Evolutionary conservation across 2,329 filamentous ascomycete genomes (phyloP), one percentile per base, ranked within the genome.

Genomic region (Davidsoniella australis): DNA sequence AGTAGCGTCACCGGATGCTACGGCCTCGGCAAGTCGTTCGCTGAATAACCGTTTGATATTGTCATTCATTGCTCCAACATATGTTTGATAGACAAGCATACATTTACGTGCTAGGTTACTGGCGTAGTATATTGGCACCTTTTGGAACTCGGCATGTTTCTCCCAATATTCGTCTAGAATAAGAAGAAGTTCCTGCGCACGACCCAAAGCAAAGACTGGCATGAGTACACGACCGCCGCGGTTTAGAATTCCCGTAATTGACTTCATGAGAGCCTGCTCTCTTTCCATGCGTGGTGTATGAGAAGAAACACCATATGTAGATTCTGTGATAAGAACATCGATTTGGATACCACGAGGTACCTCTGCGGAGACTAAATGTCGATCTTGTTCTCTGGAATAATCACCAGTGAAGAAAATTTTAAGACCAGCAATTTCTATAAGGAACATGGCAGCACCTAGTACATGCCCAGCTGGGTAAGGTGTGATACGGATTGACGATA

Each of bases 41-140:
- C 83, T 75, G 65, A 95, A 95, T n/a, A 94, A 75, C 9, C 85
- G 78, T 63, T 94, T 95, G 69, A 98, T 96, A 59, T 95, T 96
- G 60, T 96, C 89, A 62, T 98, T 98, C 91, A 98, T 98, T 49
- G 88, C 87, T 45, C 88, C 86, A 45, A 96, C 86, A 59, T 96
- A 98, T 1, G 91, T 98, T 63, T 96, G 91, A 61, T 98, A 98
- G 3, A 96, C 87, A 26, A 95, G 77, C 91, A 98, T 98, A 67
- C 91, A 98, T 64, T 94, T 91, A 54, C 89, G 73, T 1, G 91
- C 91, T 40, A 96, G 76, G 58, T 94, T 94, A 58, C 85, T 91
- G 49, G 93, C 93, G 63, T 96, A 98, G 68, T 96, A 98, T 54
- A 98, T 96, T 4, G 91, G 91, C 36, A 84, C 82, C 56, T 85